A percentile compares a stretch with the other conserved stretches of the same genome.
These are phyloP conservation scores for Thermomucor indicae-seudaticae DNA, from an alignment of 371 early-diverging fungal species.

Conservation along the genomic window DNA sequence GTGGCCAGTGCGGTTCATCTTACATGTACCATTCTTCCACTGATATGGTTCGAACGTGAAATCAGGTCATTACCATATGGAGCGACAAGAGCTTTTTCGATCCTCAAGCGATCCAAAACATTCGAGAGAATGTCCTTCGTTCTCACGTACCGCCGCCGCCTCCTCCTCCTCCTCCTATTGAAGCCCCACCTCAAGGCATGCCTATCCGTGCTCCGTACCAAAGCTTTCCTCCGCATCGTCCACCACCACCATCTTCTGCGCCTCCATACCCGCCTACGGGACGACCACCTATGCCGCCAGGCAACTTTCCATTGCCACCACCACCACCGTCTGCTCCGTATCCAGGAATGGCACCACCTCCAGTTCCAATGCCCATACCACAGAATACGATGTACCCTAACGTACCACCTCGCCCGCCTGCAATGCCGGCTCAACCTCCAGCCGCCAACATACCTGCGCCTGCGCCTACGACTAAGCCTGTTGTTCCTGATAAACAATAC, in stretches of 20 bases:
- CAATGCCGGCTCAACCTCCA: constrained; percentile 1
- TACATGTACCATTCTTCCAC: not conserved
- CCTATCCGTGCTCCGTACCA: not conserved
- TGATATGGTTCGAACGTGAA: not conserved
- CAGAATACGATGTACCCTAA: not conserved
- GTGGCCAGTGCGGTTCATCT: no score
- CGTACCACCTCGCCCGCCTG: not conserved
- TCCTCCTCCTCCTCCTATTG: constrained; percentile 1
- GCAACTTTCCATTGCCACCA: not conserved
- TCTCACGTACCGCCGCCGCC: constrained; percentile 22
- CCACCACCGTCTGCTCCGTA: not conserved
- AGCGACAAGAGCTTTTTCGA: constrained; percentile 46
- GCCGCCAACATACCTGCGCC: constrained; percentile 5
- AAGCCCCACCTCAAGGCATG: constrained; percentile 1
- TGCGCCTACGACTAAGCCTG: not conserved
- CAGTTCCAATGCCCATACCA: not conserved
- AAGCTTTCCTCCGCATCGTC: constrained; percentile 1
- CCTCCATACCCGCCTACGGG: not conserved
- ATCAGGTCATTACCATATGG: constrained; percentile 58
- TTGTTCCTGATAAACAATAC: constrained; percentile 34
- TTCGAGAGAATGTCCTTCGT: constrained; percentile 31
- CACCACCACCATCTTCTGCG: not conserved
- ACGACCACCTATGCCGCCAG: constrained; percentile 2
- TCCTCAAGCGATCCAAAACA: constrained; percentile 22
- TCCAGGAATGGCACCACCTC: not conserved